phyloP scores from a whole-genome alignment of 176 grass and related monocot genomes.

The Carex parvula region DNA sequence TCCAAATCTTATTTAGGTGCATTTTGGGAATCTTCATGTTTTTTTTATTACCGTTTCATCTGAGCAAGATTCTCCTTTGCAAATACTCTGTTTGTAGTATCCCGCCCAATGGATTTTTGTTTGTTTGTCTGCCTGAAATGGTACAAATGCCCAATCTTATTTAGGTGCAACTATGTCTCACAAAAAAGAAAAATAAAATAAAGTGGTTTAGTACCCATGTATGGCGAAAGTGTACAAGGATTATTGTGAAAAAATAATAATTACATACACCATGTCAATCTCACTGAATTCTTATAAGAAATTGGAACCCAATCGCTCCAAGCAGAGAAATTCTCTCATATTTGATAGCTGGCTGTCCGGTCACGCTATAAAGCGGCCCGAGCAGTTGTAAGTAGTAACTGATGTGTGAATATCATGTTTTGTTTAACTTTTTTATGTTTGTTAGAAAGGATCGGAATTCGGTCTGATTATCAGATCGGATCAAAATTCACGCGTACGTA shows the following conservation, averaged over 20 bases:
- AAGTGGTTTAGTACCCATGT: neutral
- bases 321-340: neutral
- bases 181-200: no score
- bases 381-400: neutral
- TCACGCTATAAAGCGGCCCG: no score
- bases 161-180: no score
- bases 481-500: no score
- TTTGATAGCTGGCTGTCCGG: neutral
- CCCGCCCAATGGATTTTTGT: neutral
- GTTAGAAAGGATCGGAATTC: no score
- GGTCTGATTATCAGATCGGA: no score
- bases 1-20: neutral
- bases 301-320: neutral
- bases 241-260: neutral
- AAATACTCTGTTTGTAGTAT: neutral
- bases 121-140: neutral
- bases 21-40: neutral
- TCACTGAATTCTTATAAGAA: neutral
- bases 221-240: neutral
- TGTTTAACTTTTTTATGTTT: neutral
- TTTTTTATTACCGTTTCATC: neutral
- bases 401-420: neutral
- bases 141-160: neutral
- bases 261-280: neutral
- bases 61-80: neutral